Percentiles rank a stretch among this genome's conserved stretches.
These are phyloP conservation scores for Nigrospora oryzae DNA, from an alignment of 2,329 filamentous ascomycete species.

Conservation along the genomic window DNA sequence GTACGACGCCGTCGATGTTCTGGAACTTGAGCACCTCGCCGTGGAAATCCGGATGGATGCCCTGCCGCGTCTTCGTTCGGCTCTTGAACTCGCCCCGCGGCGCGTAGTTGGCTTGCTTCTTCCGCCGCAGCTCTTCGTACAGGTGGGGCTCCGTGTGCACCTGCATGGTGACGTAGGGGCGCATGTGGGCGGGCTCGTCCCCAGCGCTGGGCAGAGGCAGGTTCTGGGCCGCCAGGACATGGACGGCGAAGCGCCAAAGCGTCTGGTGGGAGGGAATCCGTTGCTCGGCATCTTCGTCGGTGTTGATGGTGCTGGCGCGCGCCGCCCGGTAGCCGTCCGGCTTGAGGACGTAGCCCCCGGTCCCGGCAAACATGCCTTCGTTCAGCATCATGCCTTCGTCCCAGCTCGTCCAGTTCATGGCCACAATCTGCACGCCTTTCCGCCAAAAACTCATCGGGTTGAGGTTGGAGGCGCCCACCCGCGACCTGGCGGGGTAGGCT, in stretches of 20 bases:
- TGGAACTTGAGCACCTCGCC: conserved; percentile 50
- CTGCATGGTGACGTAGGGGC: conserved; percentile 76
- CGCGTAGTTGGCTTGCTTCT: conserved; percentile 39
- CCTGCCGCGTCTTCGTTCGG: conserved; percentile 47
- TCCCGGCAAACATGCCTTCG: conserved; percentile 79
- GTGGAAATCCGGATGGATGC: conserved; percentile 54
- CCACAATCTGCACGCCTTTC: conserved; percentile 81
- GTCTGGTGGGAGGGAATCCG: not conserved
- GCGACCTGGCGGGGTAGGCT: conserved; percentile 77
- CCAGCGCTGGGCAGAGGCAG: not conserved
- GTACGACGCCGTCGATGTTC: conserved; percentile 46
- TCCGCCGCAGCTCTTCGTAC: conserved; percentile 10
- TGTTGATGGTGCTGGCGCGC: conserved; percentile 48
- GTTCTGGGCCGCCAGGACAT: conserved; percentile 43
- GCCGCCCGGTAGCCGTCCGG: conserved; percentile 47
- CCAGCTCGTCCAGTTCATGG: conserved; percentile 86
- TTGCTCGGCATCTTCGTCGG: conserved; percentile 22
- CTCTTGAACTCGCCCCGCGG: conserved; percentile 50
- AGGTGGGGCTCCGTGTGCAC: conserved; percentile 60
- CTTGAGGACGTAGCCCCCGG: conserved; percentile 79
- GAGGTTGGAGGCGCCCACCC: conserved; percentile 77
- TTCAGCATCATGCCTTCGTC: conserved; percentile 95
- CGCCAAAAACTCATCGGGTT: conserved; percentile 82
- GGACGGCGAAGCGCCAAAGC: not conserved
- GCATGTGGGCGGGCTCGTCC: conserved; percentile 40